Conservation (phyloP, 108 stramenopile species). For the Nannochloropsis salina region DNA sequence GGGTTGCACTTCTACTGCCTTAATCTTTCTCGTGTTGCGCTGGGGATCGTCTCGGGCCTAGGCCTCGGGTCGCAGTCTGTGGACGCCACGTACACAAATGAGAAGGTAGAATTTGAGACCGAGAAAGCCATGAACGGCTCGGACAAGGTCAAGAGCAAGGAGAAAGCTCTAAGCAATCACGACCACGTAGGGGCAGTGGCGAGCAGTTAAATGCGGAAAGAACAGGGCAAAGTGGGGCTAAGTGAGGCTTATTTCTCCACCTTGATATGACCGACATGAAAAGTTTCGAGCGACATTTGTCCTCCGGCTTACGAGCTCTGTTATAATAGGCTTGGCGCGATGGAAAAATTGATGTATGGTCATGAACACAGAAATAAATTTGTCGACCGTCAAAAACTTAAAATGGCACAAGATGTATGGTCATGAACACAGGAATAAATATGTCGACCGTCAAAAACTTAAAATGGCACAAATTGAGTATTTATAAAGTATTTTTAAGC, state of each 20-base stretch:
- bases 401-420: too few relatives aligned
- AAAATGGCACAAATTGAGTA: too few relatives aligned
- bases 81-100: not conserved
- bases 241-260: not conserved
- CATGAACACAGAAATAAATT: too few relatives aligned
- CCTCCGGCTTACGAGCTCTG: too few relatives aligned
- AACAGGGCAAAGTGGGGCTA: not conserved
- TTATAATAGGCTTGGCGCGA: too few relatives aligned
- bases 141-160: not conserved
- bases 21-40: constrained; percentile 22
- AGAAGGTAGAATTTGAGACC: not conserved
- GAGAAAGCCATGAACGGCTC: not conserved
- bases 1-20: constrained; percentile 32
- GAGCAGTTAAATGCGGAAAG: constrained; percentile 10
- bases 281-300: too few relatives aligned
- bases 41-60: constrained; percentile 22
- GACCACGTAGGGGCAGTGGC: not conserved
- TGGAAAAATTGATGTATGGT: too few relatives aligned
- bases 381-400: too few relatives aligned
- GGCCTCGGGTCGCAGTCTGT: not conserved
- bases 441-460: too few relatives aligned
- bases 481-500: too few relatives aligned
- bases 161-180: not conserved
- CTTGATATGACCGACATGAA: too few relatives aligned
- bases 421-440: too few relatives aligned